These are phyloP conservation scores for Tolypocladium amazonense DNA, from an alignment of 2,329 filamentous ascomycete species.

Conservation along the genomic window DNA sequence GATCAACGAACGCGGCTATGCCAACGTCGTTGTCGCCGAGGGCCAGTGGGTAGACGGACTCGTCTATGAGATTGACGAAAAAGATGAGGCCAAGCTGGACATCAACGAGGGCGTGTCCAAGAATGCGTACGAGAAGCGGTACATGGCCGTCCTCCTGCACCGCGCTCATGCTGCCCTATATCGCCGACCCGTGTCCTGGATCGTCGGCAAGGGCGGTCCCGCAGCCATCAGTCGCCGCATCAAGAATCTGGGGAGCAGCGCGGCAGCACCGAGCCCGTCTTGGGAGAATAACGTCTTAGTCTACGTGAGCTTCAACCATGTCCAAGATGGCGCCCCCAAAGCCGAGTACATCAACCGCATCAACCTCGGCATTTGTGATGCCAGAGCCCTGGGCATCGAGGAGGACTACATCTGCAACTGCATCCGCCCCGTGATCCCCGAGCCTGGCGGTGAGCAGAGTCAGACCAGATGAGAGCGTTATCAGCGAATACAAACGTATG, in stretches of 20 bases:
- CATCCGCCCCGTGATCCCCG: constrained; percentile 24
- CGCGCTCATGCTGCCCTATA: constrained; percentile 21
- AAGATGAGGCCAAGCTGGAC: constrained; percentile 28
- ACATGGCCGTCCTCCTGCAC: constrained; percentile 20
- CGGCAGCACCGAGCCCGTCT: constrained; percentile 8
- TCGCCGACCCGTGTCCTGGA: constrained; percentile 24
- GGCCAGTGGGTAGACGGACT: constrained; percentile 28
- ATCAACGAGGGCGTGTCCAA: constrained; percentile 28
- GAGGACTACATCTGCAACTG: constrained; percentile 24
- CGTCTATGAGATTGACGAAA: constrained; percentile 25
- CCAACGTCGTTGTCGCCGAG: constrained; percentile 26
- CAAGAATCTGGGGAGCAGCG: constrained; percentile 6
- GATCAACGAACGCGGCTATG: constrained; percentile 36
- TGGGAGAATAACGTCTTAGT: constrained; percentile 24
- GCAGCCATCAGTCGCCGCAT: constrained; percentile 13
- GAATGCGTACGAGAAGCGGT: constrained; percentile 25
- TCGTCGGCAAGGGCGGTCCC: constrained; percentile 25
- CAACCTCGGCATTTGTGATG: constrained; percentile 25
- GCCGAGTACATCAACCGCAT: constrained; percentile 30
- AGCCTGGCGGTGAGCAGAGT: constrained; percentile 3
- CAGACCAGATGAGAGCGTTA: neutral
- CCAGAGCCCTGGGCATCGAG: constrained; percentile 21
- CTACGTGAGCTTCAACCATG: constrained; percentile 24
- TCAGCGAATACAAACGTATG: neutral
- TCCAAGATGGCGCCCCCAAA: constrained; percentile 22